phyloP scores from a whole-genome alignment of 1,284 basidiomycete species.

The Ceratobasidium sp. region DNA sequence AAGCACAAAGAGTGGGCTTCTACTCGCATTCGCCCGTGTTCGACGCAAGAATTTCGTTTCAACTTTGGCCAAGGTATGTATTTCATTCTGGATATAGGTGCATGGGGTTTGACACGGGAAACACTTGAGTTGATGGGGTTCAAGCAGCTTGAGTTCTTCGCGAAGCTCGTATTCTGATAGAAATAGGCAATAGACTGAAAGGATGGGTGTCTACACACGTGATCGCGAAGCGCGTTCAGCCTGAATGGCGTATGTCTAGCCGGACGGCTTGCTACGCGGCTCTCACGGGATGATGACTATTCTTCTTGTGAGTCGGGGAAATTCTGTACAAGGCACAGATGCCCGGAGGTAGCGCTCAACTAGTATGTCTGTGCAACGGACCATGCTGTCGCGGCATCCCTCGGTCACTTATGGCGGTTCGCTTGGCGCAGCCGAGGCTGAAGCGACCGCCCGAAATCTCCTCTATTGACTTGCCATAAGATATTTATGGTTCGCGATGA shows the following conservation, averaged over 20 bases:
- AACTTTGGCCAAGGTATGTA: too few relatives aligned
- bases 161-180: background rate
- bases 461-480: background rate
- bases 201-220: too few relatives aligned
- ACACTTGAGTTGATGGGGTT: too few relatives aligned
- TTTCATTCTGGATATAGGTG: too few relatives aligned
- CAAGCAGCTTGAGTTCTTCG: too few relatives aligned
- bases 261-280: constrained; percentile 8
- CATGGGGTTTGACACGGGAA: too few relatives aligned
- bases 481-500: background rate
- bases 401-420: background rate
- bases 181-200: too few relatives aligned
- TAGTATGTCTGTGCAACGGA: too few relatives aligned
- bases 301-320: background rate
- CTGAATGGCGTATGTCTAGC: background rate
- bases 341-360: background rate
- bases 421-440: constrained; percentile 13
- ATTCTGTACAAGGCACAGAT: constrained; percentile 14
- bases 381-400: background rate
- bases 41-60: too few relatives aligned
- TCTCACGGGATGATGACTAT: constrained; percentile 7
- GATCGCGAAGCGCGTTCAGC: too few relatives aligned
- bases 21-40: too few relatives aligned
- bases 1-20: too few relatives aligned
- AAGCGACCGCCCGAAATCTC: constrained; percentile 7